phyloP scores from a whole-genome alignment of 345 rosid species.

The Anacardium occidentale region DNA sequence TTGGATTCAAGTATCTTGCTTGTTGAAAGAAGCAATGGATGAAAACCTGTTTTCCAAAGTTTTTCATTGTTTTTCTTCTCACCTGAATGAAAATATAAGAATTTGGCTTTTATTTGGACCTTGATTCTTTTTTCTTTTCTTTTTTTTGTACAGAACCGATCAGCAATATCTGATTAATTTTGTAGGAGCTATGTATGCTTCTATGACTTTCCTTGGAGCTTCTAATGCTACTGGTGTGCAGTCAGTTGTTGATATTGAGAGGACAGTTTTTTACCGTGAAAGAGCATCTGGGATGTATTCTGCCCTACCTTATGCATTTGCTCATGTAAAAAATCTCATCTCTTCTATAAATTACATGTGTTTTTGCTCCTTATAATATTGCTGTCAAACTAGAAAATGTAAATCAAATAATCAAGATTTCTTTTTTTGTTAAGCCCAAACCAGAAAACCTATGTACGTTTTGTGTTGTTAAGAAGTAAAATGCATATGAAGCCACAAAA shows the following conservation, averaged over 20 bases:
- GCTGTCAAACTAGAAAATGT: not conserved
- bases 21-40: not conserved
- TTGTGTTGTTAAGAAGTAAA: not conserved
- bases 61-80: not conserved
- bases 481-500: not conserved
- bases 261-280: constrained; percentile 65
- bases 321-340: constrained; percentile 40
- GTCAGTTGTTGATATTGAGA: constrained; percentile 51
- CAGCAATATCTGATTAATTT: constrained; percentile 41
- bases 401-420: too few relatives aligned
- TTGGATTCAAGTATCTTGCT: not conserved
- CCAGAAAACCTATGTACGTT: too few relatives aligned
- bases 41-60: not conserved
- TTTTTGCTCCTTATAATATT: not conserved
- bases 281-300: constrained; percentile 61
- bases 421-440: not conserved
- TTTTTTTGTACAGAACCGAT: constrained; percentile 24
- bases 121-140: not conserved
- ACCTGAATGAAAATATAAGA: not conserved
- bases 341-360: not conserved
- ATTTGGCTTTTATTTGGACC: not conserved
- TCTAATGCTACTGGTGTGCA: constrained; percentile 48
- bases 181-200: constrained; percentile 49
- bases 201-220: constrained; percentile 47
- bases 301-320: constrained; percentile 52